These are phyloP conservation scores for Tylopilus sp. DNA, from an alignment of 1,284 basidiomycete species.

Conservation along the genomic window DNA sequence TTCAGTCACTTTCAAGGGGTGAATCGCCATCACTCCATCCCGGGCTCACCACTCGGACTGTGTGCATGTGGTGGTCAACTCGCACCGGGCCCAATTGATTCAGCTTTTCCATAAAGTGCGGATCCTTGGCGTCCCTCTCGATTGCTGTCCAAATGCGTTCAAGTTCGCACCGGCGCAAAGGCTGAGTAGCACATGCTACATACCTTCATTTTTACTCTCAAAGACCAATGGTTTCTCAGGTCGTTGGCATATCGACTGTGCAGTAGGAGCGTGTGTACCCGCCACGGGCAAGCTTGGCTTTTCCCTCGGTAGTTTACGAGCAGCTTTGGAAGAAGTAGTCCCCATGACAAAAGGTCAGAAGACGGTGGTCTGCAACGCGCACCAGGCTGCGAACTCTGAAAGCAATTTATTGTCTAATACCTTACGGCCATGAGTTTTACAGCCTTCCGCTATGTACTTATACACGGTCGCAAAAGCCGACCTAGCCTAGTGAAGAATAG, in stretches of 20 bases:
- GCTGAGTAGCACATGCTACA: background rate
- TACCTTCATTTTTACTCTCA: constrained; percentile 56
- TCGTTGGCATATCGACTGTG: constrained; percentile 11
- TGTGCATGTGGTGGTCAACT: constrained; percentile 66
- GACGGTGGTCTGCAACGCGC: background rate
- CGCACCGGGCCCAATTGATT: constrained; percentile 68
- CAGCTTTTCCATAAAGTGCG: constrained; percentile 74
- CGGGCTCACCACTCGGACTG: constrained; percentile 52
- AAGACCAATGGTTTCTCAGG: constrained; percentile 42
- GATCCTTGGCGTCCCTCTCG: constrained; percentile 67
- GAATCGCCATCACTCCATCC: too few relatives aligned
- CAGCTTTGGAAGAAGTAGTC: constrained; percentile 62
- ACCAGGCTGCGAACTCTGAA: background rate
- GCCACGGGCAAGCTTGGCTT: constrained; percentile 52
- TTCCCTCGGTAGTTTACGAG: constrained; percentile 60
- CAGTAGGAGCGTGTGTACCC: constrained; percentile 45
- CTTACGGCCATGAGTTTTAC: constrained; percentile 38
- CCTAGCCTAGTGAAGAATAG: constrained; percentile 32
- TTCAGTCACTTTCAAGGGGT: too few relatives aligned
- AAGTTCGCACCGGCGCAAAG: background rate
- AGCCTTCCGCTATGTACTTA: constrained; percentile 43
- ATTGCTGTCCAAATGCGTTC: constrained; percentile 50
- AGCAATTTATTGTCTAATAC: constrained; percentile 39
- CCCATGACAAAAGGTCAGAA: constrained; percentile 54
- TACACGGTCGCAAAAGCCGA: constrained; percentile 38